Conservation (phyloP, 768 basidiomycete genomes). For the Collybia nuda region DNA sequence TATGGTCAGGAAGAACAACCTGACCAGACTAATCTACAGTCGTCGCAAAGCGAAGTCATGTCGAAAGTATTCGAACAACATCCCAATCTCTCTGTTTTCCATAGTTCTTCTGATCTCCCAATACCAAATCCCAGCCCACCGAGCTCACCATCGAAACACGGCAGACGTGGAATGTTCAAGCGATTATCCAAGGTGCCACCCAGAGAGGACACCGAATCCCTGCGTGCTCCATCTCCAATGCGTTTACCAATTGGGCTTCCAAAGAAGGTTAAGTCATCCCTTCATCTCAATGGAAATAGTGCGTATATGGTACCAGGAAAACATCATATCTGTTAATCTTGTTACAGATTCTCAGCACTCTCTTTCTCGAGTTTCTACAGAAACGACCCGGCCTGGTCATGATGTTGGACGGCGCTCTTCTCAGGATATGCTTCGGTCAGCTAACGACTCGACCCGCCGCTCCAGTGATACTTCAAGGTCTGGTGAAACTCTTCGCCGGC, state of each 20-base stretch:
- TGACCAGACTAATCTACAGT: conserved; percentile 16
- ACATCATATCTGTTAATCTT: neutral
- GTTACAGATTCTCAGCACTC: conserved; percentile 31
- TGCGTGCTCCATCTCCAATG: conserved; percentile 35
- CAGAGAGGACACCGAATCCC: conserved; percentile 39
- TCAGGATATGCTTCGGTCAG: conserved; percentile 29
- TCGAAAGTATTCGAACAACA: conserved; percentile 57
- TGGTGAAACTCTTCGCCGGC: conserved; percentile 23
- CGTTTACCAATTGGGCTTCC: conserved; percentile 33
- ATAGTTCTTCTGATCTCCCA: conserved; percentile 30
- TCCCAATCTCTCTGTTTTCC: conserved; percentile 60
- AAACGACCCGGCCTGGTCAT: conserved; percentile 15
- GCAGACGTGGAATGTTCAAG: conserved; percentile 52
- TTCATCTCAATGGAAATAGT: conserved; percentile 36
- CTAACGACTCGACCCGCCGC: conserved; percentile 6
- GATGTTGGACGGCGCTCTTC: conserved; percentile 24
- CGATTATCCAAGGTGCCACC: conserved; percentile 42
- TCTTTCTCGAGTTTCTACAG: conserved; percentile 18
- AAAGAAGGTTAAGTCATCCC: conserved; percentile 53
- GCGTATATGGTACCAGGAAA: conserved; percentile 12
- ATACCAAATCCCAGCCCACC: conserved; percentile 38
- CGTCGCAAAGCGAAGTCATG: conserved; percentile 42
- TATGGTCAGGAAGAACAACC: conserved; percentile 29
- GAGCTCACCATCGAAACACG: conserved; percentile 48
- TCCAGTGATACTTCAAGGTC: conserved; percentile 11